Percentiles rank a stretch among this genome's conserved stretches.
Evolutionary conservation across 2,329 filamentous ascomycete species (phyloP).

Genomic region (Lasiodiplodia citricola): DNA sequence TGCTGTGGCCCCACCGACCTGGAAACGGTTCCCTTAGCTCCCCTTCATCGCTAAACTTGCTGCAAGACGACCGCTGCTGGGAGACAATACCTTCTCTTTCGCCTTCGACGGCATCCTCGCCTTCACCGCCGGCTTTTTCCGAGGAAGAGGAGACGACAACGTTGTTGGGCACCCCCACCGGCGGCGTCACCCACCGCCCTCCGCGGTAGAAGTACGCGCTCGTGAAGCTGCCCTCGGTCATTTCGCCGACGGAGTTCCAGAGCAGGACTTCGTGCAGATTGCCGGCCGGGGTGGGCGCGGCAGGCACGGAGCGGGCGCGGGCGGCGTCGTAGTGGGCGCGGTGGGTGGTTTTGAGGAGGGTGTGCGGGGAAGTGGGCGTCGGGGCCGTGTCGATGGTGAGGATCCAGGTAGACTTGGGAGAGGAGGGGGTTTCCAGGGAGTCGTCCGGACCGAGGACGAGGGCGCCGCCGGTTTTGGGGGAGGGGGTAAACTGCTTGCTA

Average conservation of each 20-base stretch:
- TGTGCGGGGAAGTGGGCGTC: slow-evolving; percentile 67
- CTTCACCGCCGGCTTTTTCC: background rate
- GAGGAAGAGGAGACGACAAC: background rate
- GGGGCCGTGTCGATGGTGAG: slow-evolving; percentile 59
- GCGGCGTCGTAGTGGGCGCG: slow-evolving; percentile 75
- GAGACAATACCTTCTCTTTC: background rate
- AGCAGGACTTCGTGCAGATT: slow-evolving; percentile 71
- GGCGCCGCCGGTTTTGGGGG: slow-evolving; percentile 43
- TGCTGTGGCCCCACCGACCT: slow-evolving; percentile 45
- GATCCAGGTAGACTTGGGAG: slow-evolving; percentile 45
- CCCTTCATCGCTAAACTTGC: slow-evolving; percentile 37
- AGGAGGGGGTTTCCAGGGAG: slow-evolving; percentile 33
- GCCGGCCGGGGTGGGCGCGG: slow-evolving; percentile 39
- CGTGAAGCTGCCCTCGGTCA: slow-evolving; percentile 87
- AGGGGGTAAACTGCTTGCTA: slow-evolving; percentile 37
- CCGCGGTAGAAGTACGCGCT: slow-evolving; percentile 80
- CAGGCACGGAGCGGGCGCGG: slow-evolving; percentile 64
- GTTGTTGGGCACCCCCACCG: slow-evolving; percentile 41
- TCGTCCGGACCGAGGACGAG: slow-evolving; percentile 39
- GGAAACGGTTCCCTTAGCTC: slow-evolving; percentile 43
- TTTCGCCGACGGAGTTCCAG: slow-evolving; percentile 65
- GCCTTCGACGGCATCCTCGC: background rate
- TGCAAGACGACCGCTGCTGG: background rate
- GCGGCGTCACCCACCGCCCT: slow-evolving; percentile 80
- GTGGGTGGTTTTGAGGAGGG: slow-evolving; percentile 83